Evolutionary conservation across 306 rosid genomes (phyloP).

Genomic region (Senna tora): DNA sequence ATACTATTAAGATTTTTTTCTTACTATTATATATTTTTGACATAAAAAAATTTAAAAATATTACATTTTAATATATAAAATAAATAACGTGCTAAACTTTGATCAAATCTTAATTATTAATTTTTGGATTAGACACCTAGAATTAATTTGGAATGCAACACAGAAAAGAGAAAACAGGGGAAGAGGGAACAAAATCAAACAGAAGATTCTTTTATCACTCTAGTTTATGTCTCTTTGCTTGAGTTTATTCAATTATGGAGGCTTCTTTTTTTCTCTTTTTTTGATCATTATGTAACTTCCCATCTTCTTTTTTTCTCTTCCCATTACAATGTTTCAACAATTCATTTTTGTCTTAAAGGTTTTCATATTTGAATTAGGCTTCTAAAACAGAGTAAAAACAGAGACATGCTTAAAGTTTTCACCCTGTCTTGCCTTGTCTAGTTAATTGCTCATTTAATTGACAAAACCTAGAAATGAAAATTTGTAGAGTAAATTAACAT

Average conservation of each 20-base stretch:
- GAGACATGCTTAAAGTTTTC: no score
- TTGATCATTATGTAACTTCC: background rate
- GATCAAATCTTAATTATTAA: background rate
- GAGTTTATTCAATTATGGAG: conserved; percentile 16
- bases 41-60: no score
- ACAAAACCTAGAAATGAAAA: conserved; percentile 19
- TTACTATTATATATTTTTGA: no score
- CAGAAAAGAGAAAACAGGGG: background rate
- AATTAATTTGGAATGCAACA: background rate
- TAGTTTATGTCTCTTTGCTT: background rate
- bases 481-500: no score
- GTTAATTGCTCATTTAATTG: background rate
- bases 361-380: background rate
- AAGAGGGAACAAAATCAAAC: conserved; percentile 15
- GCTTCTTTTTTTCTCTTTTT: conserved; percentile 7
- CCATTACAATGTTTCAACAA: conserved; percentile 11
- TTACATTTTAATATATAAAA: no score
- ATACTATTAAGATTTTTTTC: no score
- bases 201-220: conserved; percentile 1
- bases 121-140: background rate
- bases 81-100: no score
- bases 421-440: background rate
- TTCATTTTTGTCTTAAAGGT: background rate
- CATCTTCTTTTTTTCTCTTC: conserved; percentile 16
- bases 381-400: no score